Percentiles rank a stretch among this genome's conserved stretches.
These are phyloP conservation scores for Phaeolepiota aurea DNA, from an alignment of 768 basidiomycete genomes.

Conservation along the genomic window DNA sequence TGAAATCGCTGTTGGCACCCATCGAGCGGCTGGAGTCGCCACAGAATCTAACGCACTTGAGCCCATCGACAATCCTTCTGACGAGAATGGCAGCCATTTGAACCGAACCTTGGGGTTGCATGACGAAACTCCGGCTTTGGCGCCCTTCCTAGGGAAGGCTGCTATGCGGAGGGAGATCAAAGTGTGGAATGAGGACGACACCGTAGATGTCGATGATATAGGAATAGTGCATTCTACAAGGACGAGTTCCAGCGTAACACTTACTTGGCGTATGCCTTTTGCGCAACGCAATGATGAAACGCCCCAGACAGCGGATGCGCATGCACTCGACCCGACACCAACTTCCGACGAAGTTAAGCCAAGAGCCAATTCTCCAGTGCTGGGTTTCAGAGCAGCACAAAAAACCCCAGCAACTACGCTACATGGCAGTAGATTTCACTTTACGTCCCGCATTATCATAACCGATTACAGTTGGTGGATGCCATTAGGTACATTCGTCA, in stretches of 20 bases:
- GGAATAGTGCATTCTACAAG: too few relatives aligned
- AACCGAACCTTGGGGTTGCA: conserved; percentile 39
- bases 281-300: too few relatives aligned
- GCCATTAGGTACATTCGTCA: conserved; percentile 24
- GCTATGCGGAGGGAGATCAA: conserved; percentile 31
- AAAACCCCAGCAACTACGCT: too few relatives aligned
- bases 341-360: too few relatives aligned
- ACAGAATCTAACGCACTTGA: conserved; percentile 2
- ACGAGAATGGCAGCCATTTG: conserved; percentile 16
- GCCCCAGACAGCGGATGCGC: too few relatives aligned
- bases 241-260: too few relatives aligned
- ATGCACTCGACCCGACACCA: too few relatives aligned
- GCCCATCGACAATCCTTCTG: conserved; percentile 2
- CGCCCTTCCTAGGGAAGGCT: conserved; percentile 37
- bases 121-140: conserved; percentile 40
- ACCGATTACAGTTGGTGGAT: conserved; percentile 42
- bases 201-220: conserved; percentile 32
- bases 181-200: conserved; percentile 26
- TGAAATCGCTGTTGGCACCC: conserved; percentile 34
- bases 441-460: conserved; percentile 36
- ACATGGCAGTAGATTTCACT: conserved; percentile 37
- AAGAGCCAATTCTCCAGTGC: too few relatives aligned
- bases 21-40: conserved; percentile 1
- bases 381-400: too few relatives aligned
- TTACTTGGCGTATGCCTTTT: conserved; percentile 34